These are phyloP conservation scores for Irineochytrium annulatum DNA, from an alignment of 192 early-diverging fungal genomes.

Conservation along the genomic window DNA sequence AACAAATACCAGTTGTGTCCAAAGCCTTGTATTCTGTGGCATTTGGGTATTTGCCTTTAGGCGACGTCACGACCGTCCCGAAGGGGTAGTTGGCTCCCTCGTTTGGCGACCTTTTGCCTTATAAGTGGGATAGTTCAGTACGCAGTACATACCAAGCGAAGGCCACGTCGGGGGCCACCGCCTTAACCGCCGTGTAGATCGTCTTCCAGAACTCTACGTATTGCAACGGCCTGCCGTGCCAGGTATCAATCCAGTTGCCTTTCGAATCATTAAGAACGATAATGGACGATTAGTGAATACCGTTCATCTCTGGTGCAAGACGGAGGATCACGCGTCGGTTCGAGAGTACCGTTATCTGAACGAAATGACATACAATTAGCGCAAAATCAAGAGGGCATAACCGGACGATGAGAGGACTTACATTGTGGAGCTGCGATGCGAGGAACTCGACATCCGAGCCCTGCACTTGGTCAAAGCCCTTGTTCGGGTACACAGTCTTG, in stretches of 20 bases:
- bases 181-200: neutral
- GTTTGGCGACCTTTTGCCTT: no score
- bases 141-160: no score
- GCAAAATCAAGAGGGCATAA: neutral
- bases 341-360: no score
- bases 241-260: neutral
- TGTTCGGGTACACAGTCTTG: neutral
- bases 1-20: no score
- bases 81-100: no score
- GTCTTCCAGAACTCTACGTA: neutral
- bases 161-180: neutral
- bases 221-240: neutral
- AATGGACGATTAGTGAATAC: no score
- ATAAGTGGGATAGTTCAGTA: no score
- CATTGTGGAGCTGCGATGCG: neutral
- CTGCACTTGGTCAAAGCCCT: neutral
- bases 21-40: no score
- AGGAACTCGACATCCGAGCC: neutral
- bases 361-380: no score
- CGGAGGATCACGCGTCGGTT: constrained; percentile 1
- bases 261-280: no score
- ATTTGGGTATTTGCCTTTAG: no score
- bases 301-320: neutral
- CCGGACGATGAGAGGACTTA: neutral
- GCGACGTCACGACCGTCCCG: no score